Evolutionary conservation across 2,329 filamentous ascomycete genomes (phyloP).

Genomic region (Curvularia sp.): DNA sequence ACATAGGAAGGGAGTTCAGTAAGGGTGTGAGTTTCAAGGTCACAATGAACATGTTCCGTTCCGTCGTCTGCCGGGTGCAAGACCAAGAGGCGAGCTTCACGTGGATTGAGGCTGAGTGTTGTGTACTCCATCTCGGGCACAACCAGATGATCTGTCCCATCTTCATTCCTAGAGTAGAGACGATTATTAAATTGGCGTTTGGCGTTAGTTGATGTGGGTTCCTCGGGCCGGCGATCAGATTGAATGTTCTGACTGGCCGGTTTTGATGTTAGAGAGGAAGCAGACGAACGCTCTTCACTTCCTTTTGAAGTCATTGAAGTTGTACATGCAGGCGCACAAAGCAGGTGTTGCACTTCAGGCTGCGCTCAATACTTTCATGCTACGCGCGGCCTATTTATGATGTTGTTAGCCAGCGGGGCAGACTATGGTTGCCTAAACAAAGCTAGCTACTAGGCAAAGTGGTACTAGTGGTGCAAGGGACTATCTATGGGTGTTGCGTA

Average conservation of each 20-base stretch:
- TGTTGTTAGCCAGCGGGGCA: background rate
- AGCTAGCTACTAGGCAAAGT: background rate
- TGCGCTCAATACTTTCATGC: background rate
- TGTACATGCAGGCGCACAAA: background rate
- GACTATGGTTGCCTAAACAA: background rate
- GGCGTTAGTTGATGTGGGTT: no score
- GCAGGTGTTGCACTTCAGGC: background rate
- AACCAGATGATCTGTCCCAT: background rate
- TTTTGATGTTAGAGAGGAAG: background rate
- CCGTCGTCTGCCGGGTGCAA: constrained; percentile 1
- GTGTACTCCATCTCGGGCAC: constrained; percentile 1
- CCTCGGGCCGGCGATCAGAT: background rate
- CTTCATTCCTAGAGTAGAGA: background rate
- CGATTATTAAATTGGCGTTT: background rate
- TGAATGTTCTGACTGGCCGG: background rate
- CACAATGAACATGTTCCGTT: constrained; percentile 2
- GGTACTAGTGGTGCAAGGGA: background rate
- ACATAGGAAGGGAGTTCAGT: background rate
- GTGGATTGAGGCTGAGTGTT: background rate
- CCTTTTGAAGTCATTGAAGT: background rate
- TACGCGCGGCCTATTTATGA: background rate
- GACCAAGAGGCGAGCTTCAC: constrained; percentile 40
- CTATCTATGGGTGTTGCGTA: constrained; percentile 1
- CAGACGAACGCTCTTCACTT: background rate
- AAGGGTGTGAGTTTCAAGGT: background rate